phyloP scores from a whole-genome alignment of 352 stramenopile genomes.

The Phytophthora sp. region DNA sequence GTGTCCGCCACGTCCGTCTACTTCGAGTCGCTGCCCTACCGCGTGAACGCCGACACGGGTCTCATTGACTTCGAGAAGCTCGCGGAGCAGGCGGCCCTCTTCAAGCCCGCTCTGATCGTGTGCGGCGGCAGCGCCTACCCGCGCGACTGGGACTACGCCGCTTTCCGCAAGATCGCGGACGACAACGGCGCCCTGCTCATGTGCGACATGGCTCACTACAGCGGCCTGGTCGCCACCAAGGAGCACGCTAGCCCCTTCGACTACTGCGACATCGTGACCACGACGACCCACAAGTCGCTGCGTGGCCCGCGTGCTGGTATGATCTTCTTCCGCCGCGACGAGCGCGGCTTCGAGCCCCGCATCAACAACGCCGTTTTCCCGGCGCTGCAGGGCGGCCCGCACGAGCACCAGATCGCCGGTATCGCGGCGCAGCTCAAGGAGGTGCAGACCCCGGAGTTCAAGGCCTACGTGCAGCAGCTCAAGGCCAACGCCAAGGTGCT shows the following conservation, averaged over 20 bases:
- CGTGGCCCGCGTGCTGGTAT: conserved; percentile 97
- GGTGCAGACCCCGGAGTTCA: conserved; percentile 96
- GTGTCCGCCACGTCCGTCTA: conserved; percentile 99
- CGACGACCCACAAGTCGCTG: conserved; percentile 99
- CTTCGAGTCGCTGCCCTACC: conserved; percentile 99
- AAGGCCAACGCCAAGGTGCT: conserved; percentile 96
- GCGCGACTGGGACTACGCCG: conserved; percentile 98
- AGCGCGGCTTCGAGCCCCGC: conserved; percentile 91
- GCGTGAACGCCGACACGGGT: conserved; percentile 94
- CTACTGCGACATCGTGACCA: conserved; percentile 99
- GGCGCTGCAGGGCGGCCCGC: conserved; percentile 96
- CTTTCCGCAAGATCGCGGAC: conserved; percentile 98
- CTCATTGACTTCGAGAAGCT: conserved; percentile 98
- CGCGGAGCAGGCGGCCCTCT: conserved; percentile 93
- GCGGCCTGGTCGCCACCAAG: conserved; percentile 95
- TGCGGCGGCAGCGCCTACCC: conserved; percentile 98
- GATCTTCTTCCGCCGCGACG: conserved; percentile 99
- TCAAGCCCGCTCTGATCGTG: conserved; percentile 98
- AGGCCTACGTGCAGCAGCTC: conserved; percentile 94
- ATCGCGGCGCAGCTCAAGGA: conserved; percentile 99
- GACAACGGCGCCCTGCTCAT: conserved; percentile 97
- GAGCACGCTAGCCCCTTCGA: conserved; percentile 97
- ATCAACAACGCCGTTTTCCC: conserved; percentile 99
- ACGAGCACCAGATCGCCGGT: conserved; percentile 99
- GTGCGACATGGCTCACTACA: conserved; percentile 99